Evolutionary conservation across 2,329 filamentous ascomycete genomes (phyloP).

Genomic region (Alternaria tenuissima): DNA sequence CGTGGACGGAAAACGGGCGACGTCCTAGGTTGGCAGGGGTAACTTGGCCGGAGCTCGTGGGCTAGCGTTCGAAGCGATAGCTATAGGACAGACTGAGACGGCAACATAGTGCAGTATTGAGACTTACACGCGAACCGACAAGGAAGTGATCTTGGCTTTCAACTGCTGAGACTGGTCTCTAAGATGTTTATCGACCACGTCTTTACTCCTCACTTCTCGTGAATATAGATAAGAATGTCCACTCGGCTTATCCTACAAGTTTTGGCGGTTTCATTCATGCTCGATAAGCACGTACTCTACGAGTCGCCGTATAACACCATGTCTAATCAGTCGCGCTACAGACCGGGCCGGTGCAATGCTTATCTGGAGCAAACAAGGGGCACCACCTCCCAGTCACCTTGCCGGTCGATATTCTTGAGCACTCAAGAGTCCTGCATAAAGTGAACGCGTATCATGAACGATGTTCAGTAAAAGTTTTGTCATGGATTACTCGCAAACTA

Average conservation of each 20-base stretch:
- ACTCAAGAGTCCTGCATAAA: not conserved
- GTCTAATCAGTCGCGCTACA: constrained; percentile 5
- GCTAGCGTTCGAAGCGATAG: not conserved
- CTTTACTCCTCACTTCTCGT: not conserved
- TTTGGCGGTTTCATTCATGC: not conserved
- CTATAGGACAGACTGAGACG: not conserved
- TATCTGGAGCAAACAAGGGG: constrained; percentile 10
- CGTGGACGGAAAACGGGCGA: not conserved
- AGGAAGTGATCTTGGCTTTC: not conserved
- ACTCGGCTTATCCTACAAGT: not conserved
- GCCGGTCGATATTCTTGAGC: not conserved
- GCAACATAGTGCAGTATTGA: not conserved
- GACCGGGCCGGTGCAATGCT: constrained; percentile 11
- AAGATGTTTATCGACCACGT: not conserved
- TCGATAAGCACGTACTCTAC: not conserved
- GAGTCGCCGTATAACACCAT: not conserved
- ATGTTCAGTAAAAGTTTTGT: not conserved
- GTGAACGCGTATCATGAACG: not conserved
- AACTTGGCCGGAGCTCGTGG: not conserved
- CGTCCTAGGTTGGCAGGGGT: not conserved
- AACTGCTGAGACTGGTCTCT: not conserved
- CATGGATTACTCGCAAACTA: constrained; percentile 4
- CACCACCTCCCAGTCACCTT: not conserved
- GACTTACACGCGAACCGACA: not conserved
- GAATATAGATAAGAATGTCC: not conserved